These are phyloP conservation scores for baker's yeast (Saccharomyces cerevisiae) DNA, from an alignment of 805 yeast genomes.

Conservation along the genomic window DNA sequence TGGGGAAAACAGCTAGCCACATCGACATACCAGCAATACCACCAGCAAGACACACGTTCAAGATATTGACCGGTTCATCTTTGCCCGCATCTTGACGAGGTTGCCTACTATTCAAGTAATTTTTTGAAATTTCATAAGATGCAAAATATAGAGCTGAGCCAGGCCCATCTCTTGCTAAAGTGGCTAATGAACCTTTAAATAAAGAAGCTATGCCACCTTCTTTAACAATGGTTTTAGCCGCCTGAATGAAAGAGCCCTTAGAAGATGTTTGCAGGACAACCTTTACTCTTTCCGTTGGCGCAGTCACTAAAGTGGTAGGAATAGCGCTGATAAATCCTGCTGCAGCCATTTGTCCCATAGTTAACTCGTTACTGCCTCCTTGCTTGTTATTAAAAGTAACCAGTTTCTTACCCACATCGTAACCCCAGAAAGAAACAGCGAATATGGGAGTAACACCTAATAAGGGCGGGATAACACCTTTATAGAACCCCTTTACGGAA, in stretches of 20 bases:
- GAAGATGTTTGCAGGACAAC: constrained; percentile 80
- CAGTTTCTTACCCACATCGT: constrained; percentile 80
- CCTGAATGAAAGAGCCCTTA: constrained; percentile 29
- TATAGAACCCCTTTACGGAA: constrained; percentile 57
- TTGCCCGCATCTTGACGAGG: constrained; percentile 29
- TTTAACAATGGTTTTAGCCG: constrained; percentile 58
- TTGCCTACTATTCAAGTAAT: constrained; percentile 39
- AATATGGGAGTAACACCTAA: constrained; percentile 98
- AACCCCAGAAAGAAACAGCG: constrained; percentile 98
- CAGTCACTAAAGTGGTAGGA: constrained; percentile 94
- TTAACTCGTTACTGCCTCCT: constrained; percentile 30
- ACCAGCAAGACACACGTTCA: constrained; percentile 81
- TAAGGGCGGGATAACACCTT: constrained; percentile 91
- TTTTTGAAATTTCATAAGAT: constrained; percentile 78
- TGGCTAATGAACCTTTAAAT: constrained; percentile 86
- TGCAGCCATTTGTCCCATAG: constrained; percentile 65
- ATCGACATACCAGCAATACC: constrained; percentile 93
- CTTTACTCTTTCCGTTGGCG: constrained; percentile 93
- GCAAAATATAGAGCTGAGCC: constrained; percentile 95
- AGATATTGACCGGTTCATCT: constrained; percentile 52
- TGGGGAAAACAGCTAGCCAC: constrained; percentile 96
- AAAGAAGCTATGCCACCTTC: constrained; percentile 80
- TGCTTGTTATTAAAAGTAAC: constrained; percentile 41
- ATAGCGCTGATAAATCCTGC: constrained; percentile 94
- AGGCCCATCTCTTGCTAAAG: constrained; percentile 94